These are phyloP conservation scores for Zygoascus ofunaensis DNA, from an alignment of 805 yeast species.

Conservation along the genomic window DNA sequence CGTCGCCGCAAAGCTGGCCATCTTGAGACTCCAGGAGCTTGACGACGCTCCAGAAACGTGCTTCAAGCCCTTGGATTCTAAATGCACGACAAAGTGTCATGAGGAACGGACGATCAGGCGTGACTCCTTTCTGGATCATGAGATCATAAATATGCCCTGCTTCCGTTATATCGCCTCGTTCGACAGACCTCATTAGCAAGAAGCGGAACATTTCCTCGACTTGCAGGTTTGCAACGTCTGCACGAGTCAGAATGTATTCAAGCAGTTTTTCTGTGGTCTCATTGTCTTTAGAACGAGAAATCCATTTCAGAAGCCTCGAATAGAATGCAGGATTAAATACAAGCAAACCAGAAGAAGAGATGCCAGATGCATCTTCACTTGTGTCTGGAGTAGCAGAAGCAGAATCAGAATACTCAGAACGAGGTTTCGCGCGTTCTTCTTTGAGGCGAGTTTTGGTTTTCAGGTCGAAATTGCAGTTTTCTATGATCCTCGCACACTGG, in stretches of 20 bases:
- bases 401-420: neutral
- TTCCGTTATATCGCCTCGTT: conserved; percentile 20
- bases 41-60: conserved; percentile 21
- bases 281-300: conserved; percentile 8
- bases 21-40: conserved; percentile 9
- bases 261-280: conserved; percentile 10
- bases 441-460: neutral
- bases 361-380: neutral
- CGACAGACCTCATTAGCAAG: conserved; percentile 20
- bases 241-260: conserved; percentile 8
- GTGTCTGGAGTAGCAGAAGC: neutral
- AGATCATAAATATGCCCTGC: conserved; percentile 18
- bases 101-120: conserved; percentile 9
- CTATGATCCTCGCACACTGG: conserved; percentile 6
- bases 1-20: conserved; percentile 12
- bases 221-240: neutral
- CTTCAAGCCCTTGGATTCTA: conserved; percentile 20
- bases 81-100: conserved; percentile 23
- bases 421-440: neutral
- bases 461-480: conserved; percentile 4
- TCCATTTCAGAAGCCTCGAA: conserved; percentile 5
- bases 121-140: conserved; percentile 16
- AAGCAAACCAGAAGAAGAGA: neutral
- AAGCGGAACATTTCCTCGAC: conserved; percentile 8
- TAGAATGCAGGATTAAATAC: conserved; percentile 7